phyloP scores from a whole-genome alignment of 768 basidiomycete species.

The Symmetrospora coprosmae region DNA sequence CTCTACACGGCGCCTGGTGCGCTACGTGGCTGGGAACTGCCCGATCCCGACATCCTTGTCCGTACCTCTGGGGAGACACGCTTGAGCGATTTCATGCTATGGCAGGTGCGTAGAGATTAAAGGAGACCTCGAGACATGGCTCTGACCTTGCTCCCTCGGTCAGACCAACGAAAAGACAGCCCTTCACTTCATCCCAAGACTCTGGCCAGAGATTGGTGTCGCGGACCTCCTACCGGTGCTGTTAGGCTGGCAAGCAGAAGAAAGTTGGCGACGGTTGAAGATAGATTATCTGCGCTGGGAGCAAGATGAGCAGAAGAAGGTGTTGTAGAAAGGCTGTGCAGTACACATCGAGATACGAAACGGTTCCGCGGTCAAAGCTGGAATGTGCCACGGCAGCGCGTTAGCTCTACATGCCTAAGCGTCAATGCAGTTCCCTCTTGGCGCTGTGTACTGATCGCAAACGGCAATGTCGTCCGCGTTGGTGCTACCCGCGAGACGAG shows the following conservation, averaged over 20 bases:
- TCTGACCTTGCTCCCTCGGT: too few species aligned
- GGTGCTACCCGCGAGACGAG: too few species aligned
- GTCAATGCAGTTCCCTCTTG: too few species aligned
- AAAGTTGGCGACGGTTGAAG: constrained; percentile 9
- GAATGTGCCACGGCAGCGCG: too few species aligned
- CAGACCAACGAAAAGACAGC: constrained; percentile 73
- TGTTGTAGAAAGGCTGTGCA: too few species aligned
- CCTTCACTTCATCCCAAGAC: constrained; percentile 65
- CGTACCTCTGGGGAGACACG: constrained; percentile 82
- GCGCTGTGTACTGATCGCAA: too few species aligned
- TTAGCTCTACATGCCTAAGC: too few species aligned
- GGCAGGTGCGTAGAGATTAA: constrained; percentile 56
- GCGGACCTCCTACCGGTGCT: constrained; percentile 74
- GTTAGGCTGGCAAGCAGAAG: constrained; percentile 57
- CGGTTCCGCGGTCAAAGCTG: too few species aligned
- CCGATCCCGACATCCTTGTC: constrained; percentile 73
- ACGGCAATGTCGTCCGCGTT: too few species aligned
- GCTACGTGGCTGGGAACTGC: constrained; percentile 40
- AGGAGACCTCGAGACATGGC: too few species aligned
- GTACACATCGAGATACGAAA: too few species aligned
- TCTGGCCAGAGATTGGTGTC: constrained; percentile 88
- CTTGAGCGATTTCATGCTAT: constrained; percentile 76
- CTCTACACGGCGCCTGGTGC: constrained; percentile 49
- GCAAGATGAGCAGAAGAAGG: constrained; percentile 8
- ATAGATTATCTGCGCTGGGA: constrained; percentile 16